These are phyloP conservation scores for Fusarium sp. DNA, from an alignment of 2,329 filamentous ascomycete species.

Conservation along the genomic window DNA sequence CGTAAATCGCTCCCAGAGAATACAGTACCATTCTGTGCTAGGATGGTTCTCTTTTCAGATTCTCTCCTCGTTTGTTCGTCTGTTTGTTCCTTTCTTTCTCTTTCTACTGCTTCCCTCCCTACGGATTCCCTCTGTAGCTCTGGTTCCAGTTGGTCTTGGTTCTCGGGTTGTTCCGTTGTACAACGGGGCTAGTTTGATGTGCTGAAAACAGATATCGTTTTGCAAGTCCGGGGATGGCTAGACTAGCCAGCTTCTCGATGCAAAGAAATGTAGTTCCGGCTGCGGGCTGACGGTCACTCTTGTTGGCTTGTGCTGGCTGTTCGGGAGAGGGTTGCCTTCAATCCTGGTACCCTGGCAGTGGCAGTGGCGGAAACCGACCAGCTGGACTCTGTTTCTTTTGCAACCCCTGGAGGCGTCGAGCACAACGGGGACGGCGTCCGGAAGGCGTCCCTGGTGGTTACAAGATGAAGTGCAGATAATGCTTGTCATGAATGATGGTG, in stretches of 20 bases:
- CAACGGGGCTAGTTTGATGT: constrained; percentile 7
- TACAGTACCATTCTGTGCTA: constrained; percentile 20
- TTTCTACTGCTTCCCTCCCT: neutral
- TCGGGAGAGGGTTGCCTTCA: constrained; percentile 32
- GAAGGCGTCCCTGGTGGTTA: constrained; percentile 37
- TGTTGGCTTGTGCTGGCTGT: constrained; percentile 32
- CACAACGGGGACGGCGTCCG: constrained; percentile 43
- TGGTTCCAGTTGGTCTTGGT: constrained; percentile 6
- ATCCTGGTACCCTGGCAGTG: constrained; percentile 35
- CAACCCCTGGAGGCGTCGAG: constrained; percentile 41
- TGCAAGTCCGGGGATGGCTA: constrained; percentile 28
- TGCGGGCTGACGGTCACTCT: constrained; percentile 34
- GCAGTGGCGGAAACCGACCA: constrained; percentile 43
- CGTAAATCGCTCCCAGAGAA: constrained; percentile 40
- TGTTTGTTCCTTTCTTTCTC: neutral
- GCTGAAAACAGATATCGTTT: constrained; percentile 10
- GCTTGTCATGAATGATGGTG: constrained; percentile 35
- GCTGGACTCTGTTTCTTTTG: constrained; percentile 43
- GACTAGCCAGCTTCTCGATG: constrained; percentile 30
- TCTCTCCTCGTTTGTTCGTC: neutral
- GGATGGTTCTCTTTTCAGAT: constrained; percentile 7
- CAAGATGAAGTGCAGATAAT: constrained; percentile 26
- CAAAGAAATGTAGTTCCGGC: constrained; percentile 11
- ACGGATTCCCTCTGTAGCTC: constrained; percentile 24
- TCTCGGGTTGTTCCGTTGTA: constrained; percentile 24